phyloP scores from a whole-genome alignment of 1,284 basidiomycete species.

The Puccinia hordei region DNA sequence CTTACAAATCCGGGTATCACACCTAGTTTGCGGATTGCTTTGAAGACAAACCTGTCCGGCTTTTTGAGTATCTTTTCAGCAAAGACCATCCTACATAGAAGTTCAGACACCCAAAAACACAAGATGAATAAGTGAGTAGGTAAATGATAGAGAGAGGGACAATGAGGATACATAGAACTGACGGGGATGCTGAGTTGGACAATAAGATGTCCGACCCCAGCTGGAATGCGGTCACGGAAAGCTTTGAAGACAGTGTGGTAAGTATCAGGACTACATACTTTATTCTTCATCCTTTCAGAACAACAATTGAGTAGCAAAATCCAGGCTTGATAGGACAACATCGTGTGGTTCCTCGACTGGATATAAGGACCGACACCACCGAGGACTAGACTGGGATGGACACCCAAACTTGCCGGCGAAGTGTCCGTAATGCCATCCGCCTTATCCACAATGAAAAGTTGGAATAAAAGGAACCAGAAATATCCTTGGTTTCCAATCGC shows the following conservation, averaged over 20 bases:
- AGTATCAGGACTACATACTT: constrained; percentile 72
- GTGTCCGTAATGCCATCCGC: no score
- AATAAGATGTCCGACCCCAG: constrained; percentile 57
- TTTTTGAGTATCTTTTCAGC: constrained; percentile 45
- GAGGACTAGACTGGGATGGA: no score
- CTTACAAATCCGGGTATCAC: constrained; percentile 49
- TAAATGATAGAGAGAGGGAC: background rate
- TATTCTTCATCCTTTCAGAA: constrained; percentile 79
- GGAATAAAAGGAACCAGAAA: no score
- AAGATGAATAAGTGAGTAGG: background rate
- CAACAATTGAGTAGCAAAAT: constrained; percentile 77
- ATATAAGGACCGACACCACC: no score
- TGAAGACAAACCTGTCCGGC: constrained; percentile 24
- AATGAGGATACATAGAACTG: constrained; percentile 50
- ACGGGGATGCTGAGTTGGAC: constrained; percentile 59
- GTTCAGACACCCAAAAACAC: background rate
- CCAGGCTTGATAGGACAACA: no score
- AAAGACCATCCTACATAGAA: constrained; percentile 63
- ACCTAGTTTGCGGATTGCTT: constrained; percentile 26
- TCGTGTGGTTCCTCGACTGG: no score
- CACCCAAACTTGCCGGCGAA: no score
- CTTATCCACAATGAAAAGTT: no score
- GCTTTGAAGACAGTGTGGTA: constrained; percentile 72
- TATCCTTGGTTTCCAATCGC: constrained; percentile 72
- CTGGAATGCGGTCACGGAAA: constrained; percentile 52